Conservation (phyloP, 257 asterid genomes). For the Solanum virginianum region DNA sequence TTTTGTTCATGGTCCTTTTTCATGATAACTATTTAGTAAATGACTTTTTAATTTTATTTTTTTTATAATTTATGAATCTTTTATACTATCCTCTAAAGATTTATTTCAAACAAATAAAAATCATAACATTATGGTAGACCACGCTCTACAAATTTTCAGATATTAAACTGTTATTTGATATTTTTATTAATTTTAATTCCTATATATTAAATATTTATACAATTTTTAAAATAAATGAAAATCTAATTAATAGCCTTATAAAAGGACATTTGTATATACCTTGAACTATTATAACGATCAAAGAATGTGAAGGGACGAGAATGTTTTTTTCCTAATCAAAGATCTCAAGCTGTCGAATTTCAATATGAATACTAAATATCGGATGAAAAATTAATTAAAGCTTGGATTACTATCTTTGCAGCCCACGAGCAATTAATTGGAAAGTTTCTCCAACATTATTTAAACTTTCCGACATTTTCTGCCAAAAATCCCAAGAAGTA, state of each 20-base stretch:
- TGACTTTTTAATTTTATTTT: neutral
- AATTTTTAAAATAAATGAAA: too few species aligned
- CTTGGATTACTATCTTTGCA: too few species aligned
- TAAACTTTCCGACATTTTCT: neutral
- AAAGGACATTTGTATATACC: neutral
- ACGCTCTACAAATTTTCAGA: neutral
- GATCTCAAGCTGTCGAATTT: too few species aligned
- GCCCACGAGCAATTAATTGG: too few species aligned
- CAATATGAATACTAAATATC: accelerated
- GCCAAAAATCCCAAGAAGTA: neutral
- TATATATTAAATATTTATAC: too few species aligned
- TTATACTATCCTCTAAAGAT: neutral
- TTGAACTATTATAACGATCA: too few species aligned
- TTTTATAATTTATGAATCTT: neutral
- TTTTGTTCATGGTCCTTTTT: neutral
- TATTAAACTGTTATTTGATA: too few species aligned
- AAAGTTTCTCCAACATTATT: neutral
- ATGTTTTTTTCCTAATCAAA: too few species aligned
- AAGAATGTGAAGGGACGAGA: too few species aligned
- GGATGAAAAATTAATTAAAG: too few species aligned
- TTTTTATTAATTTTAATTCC: too few species aligned
- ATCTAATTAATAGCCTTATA: neutral
- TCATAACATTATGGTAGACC: neutral
- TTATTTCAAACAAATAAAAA: neutral
- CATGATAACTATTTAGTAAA: neutral